Evolutionary conservation across 306 rosid genomes (phyloP).

Genomic region (Prunus salicina): DNA sequence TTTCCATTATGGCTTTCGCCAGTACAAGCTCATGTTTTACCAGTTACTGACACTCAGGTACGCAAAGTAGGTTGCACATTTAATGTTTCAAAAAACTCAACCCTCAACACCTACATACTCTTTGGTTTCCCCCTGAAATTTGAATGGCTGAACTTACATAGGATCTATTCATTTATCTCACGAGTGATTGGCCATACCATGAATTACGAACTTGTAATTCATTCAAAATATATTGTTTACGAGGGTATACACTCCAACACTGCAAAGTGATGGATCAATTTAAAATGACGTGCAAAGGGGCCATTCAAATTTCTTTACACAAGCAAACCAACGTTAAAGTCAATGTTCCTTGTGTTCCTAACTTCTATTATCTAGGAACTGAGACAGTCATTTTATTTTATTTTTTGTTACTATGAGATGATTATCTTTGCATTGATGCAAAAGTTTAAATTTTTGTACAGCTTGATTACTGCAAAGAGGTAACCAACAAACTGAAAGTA

Average conservation of each 20-base stretch:
- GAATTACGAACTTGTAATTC: neutral
- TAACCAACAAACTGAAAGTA: conserved; percentile 58
- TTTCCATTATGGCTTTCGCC: conserved; percentile 99
- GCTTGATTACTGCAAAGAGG: conserved; percentile 76
- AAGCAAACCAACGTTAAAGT: neutral
- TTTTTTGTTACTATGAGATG: neutral
- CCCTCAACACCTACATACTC: neutral
- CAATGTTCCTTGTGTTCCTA: neutral
- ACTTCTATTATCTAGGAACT: too few relatives aligned
- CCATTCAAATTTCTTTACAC: neutral
- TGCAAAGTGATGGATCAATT: neutral
- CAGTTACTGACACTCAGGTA: conserved; percentile 94
- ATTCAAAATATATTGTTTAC: neutral
- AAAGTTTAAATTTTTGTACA: conserved; percentile 26
- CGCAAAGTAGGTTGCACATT: neutral
- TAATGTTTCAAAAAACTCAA: neutral
- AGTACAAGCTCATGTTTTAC: conserved; percentile 82
- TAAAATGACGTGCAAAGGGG: neutral
- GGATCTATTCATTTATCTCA: conserved; percentile 5
- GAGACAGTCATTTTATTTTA: neutral
- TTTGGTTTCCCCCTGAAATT: conserved; percentile 1
- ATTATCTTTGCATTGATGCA: neutral
- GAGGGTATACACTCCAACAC: neutral
- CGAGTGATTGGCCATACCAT: neutral
- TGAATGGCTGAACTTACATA: neutral